Base-by-base conservation (phyloP, 495 filamentous ascomycete genomes). In the Xylaria bambusicola region DNA sequence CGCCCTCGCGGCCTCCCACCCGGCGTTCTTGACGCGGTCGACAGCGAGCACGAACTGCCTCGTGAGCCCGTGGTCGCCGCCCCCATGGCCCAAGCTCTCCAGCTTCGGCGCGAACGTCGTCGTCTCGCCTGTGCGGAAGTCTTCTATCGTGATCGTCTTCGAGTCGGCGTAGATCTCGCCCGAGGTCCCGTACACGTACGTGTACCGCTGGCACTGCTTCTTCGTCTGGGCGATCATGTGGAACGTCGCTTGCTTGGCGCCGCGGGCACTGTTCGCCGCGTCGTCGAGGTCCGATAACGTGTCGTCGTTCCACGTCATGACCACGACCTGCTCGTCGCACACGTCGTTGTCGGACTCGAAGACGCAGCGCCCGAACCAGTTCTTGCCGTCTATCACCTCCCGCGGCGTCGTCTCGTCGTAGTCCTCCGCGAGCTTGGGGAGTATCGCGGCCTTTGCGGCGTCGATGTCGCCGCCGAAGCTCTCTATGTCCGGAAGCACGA, bases 181-280 rank as follows among this genome's bases (percentile, higher is more conserved):
- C 35, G 78, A 74, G 0, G 89, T 89, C 5, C 94, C 95, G 73
- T 96, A 97, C 9, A 97, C 80, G 29, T 88, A 75, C 0, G 89
- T 92, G 6, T 90, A 86, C 1, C 94, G 82, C 51, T 93, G 82
- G 70, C 94, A 97, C 45, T 95, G 88, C 69, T 83, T 84, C 71
- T 94, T 87, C 0, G 93, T 96, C 45, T 90, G 88, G 4, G 93
- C 92, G 21, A 93, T 86, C 94, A 98, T 97, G 69, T 96, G 93
- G 72, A 98, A 88, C 6, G 83, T 84, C 0, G 95, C 94, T 15
- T 86, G 92, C 72, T 97, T 98, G 12, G 90, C 83, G 6, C 84
- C 86, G 52, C 84, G 82, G 33, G 76, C 77, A 12, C 64, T 69
- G 1, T 52, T 42, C 23, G 27, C 24, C 3, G 50, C 15, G 26